These are phyloP conservation scores for Boletus reticulatus DNA, from an alignment of 768 basidiomycete species.

Conservation along the genomic window DNA sequence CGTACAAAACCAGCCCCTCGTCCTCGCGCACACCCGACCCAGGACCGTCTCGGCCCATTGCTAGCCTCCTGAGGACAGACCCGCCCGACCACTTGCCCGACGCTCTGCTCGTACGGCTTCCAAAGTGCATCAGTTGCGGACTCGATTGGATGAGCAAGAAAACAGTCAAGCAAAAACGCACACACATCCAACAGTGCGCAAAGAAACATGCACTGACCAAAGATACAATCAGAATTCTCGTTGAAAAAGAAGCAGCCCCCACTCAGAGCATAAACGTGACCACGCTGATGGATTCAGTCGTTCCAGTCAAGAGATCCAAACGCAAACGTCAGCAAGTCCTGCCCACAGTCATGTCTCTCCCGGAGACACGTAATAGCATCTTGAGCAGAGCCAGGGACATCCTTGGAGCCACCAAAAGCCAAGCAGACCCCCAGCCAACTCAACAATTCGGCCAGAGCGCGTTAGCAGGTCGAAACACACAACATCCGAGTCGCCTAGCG, in stretches of 20 bases:
- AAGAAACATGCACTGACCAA: slow-evolving; percentile 53
- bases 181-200: slow-evolving; percentile 68
- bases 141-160: slow-evolving; percentile 71
- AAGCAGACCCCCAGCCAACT: slow-evolving; percentile 16
- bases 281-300: slow-evolving; percentile 55
- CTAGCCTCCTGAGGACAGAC: slow-evolving; percentile 4
- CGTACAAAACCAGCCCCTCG: slow-evolving; percentile 23
- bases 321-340: slow-evolving; percentile 38
- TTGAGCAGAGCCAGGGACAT: slow-evolving; percentile 37
- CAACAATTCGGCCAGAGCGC: slow-evolving; percentile 35
- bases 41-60: neutral
- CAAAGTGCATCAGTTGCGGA: slow-evolving; percentile 64
- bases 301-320: slow-evolving; percentile 47
- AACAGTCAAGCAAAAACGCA: slow-evolving; percentile 55
- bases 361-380: slow-evolving; percentile 45
- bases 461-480: slow-evolving; percentile 18
- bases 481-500: neutral
- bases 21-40: neutral
- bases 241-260: slow-evolving; percentile 46
- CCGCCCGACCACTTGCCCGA: slow-evolving; percentile 40
- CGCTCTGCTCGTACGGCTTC: slow-evolving; percentile 44
- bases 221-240: slow-evolving; percentile 52
- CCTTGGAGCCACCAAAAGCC: slow-evolving; percentile 19
- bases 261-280: slow-evolving; percentile 1
- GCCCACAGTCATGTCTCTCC: slow-evolving; percentile 46